Evolutionary conservation across 805 yeast species (phyloP).

Genomic region (Wickerhamiella vanderwaltii): DNA sequence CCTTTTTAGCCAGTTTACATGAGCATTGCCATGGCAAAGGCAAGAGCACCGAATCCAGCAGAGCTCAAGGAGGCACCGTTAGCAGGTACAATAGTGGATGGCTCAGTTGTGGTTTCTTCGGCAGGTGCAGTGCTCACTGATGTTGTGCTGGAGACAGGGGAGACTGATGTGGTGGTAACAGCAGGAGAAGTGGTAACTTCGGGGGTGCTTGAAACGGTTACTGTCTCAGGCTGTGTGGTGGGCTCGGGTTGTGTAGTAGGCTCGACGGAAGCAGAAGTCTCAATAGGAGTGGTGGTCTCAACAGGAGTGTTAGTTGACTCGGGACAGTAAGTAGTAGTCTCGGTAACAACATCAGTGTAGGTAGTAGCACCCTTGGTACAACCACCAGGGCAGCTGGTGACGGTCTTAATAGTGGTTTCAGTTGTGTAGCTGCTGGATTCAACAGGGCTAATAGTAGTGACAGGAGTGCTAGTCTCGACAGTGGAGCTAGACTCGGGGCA

Average conservation of each 20-base stretch:
- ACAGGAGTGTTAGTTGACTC: not conserved
- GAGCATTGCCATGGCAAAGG: conserved; percentile 1
- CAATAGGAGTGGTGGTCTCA: not conserved
- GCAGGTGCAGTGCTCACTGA: too few relatives aligned
- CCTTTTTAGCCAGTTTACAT: not conserved
- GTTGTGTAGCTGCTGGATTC: not conserved
- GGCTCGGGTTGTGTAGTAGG: conserved; percentile 1
- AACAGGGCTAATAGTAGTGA: conserved; percentile 22
- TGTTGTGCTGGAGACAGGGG: too few relatives aligned
- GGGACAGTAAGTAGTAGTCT: conserved; percentile 6
- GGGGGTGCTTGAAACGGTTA: too few relatives aligned
- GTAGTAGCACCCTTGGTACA: conserved; percentile 9
- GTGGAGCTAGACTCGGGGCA: conserved; percentile 10
- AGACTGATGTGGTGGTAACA: too few relatives aligned
- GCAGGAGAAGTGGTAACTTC: too few relatives aligned
- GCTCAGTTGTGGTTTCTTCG: not conserved
- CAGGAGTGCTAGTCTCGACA: not conserved
- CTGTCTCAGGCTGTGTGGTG: too few relatives aligned
- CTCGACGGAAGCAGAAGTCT: not conserved
- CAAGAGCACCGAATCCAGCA: not conserved
- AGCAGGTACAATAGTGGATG: not conserved
- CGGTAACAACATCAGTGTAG: not conserved
- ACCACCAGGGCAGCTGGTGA: conserved; percentile 9
- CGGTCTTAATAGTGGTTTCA: conserved; percentile 17
- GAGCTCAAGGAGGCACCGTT: conserved; percentile 4